phyloP scores from a whole-genome alignment of 805 yeast species.

The Nakazawaea ernobii region DNA sequence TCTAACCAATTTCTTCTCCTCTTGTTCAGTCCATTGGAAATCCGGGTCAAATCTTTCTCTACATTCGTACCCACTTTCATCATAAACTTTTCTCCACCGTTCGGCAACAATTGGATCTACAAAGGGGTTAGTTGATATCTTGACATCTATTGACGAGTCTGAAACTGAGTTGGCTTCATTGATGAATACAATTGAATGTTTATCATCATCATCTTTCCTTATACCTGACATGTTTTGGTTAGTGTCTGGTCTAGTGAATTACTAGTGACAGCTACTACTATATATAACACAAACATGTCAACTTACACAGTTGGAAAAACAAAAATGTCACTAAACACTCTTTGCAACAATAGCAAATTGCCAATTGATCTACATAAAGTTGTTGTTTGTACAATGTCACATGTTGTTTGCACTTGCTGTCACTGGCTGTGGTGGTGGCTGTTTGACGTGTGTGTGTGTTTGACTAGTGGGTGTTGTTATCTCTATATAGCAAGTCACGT shows the following conservation, averaged over 20 bases:
- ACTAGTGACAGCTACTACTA: not conserved
- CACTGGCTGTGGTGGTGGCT: too few species aligned
- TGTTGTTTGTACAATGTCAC: too few species aligned
- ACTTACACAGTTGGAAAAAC: too few species aligned
- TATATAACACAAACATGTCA: not conserved
- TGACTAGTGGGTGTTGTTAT: too few species aligned
- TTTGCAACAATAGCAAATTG: too few species aligned
- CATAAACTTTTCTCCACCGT: slow-evolving; percentile 40
- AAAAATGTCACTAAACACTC: too few species aligned
- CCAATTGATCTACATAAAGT: too few species aligned
- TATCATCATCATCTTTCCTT: not conserved
- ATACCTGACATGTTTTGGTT: not conserved
- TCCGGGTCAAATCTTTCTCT: slow-evolving; percentile 51
- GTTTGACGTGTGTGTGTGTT: too few species aligned
- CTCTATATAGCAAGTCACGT: too few species aligned
- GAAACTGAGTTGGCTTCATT: not conserved
- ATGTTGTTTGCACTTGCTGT: too few species aligned
- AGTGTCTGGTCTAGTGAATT: not conserved
- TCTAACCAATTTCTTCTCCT: slow-evolving; percentile 42
- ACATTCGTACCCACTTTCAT: slow-evolving; percentile 47
- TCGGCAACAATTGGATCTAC: slow-evolving; percentile 41
- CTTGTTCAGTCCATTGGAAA: slow-evolving; percentile 47
- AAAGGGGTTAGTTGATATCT: slow-evolving; percentile 26
- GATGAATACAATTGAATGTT: not conserved
- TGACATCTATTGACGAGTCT: not conserved